Base-by-base conservation (phyloP, 1,284 basidiomycete genomes). In the Microbotryum scabiosae region DNA sequence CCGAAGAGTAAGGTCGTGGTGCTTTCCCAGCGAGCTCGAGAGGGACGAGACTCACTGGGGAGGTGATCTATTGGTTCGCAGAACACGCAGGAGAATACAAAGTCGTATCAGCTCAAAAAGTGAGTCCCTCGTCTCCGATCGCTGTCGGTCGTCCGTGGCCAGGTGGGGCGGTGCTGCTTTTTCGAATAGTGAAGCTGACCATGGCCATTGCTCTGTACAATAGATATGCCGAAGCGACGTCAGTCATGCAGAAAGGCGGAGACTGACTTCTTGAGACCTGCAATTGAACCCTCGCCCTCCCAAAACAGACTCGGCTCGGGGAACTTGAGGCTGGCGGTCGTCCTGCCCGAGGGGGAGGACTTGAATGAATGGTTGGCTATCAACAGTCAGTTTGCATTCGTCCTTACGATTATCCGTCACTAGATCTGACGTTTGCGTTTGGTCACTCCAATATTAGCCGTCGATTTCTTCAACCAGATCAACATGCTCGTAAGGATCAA, bases 331-430 rank as follows among this genome's bases (percentile, higher is more conserved):
- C 79, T 88, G 54, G 92, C 92, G 0, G 92, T 97, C 23, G 84
- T 87, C 68, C 80, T 97, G 21, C 92, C 92, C 0, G 92, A 96
- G 66, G 92, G 93, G 50, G 93, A 97, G 75, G 93, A 97, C 74
- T 74, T 84, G 69, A 92, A 93, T 70, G 92, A 97, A 77, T 97
- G 92, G 92, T 84, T 97, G 36, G 92, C 92, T 8, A 91, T 97
- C 7, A 92, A 97, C 71, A 89, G 92, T 93, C 71, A 69, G 87
- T 76, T 46, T 30, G 30, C 28, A n/a, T 3, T 14, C 21, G n/a
- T 45, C 3, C 2, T 4, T 12, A 5, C 26, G 46, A 51, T 5
- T 16, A 20, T 45, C 43, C 45, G 30, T 30, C 7, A 10, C 8
- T 25, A 6, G 18, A 5, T 50, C 50, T 50, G 50, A 43, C 51